Base-by-base conservation (phyloP, 1,284 basidiomycete genomes). In the Trametes versicolor region DNA sequence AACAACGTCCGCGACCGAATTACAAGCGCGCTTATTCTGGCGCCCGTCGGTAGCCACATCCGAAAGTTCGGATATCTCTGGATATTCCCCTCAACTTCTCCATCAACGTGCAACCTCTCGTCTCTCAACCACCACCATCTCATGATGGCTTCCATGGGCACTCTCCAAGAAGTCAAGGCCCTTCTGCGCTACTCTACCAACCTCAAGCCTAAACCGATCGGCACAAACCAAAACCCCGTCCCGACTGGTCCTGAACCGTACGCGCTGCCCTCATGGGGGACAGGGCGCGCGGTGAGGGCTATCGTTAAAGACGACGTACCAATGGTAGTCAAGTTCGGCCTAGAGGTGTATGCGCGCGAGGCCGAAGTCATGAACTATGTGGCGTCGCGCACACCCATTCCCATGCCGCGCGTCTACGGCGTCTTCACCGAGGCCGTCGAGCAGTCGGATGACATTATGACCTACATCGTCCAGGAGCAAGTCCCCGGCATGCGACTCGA, bases 311-410 rank as follows among this genome's bases (percentile, higher is more conserved):
- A 17, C 19, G 29, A 17, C 4, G 2, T 6, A 15, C 19, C 27
- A 5, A 17, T 51, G 29, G 49, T 51, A 13, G 49, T 51, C 17
- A 51, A 51, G 49, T 51, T 32, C 17, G 25, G 49, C 27, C 4
- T n/a, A 4, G 12, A 10, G 13, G 49, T 51, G 19, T 34, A 51
- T 17, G 3, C 27, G 23, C 19, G 23, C 15, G 49, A 51, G 29
- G 49, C 49, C 25, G 49, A 51, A 9, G 29, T 34, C 27, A 51
- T 51, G 49, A 19, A 13, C 29, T 51, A 51, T 34, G 49, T 51
- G 27, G 25, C 49, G 15, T 32, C 49, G 27, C 49, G 49, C 49
- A 51, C 49, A 13, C 19, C 49, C 29, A 34, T 51, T 9, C 29
- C 49, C 19, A 34, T 34, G 4, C 49, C 27, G 12, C 49, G 29